Percentiles rank a stretch among this genome's conserved stretches.
These are phyloP conservation scores for Phytophthora pluvialis DNA, from an alignment of 352 stramenopile species.

Conservation along the genomic window DNA sequence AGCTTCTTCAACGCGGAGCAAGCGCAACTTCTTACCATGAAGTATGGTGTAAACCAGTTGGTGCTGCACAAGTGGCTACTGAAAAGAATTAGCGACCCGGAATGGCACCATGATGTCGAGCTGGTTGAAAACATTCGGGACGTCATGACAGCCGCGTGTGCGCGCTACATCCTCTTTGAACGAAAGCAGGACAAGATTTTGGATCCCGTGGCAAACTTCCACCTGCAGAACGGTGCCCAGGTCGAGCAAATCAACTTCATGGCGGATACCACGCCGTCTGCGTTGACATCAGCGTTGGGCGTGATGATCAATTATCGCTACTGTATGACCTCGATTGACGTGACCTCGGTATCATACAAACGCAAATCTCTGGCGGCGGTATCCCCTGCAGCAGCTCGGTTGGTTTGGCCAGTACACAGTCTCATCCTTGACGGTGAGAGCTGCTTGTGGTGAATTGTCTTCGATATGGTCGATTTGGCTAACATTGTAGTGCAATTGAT, in stretches of 20 bases:
- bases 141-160: conserved; percentile 64
- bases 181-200: conserved; percentile 79
- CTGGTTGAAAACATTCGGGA: conserved; percentile 59
- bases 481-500: conserved; percentile 1
- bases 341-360: conserved; percentile 85
- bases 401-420: conserved; percentile 60
- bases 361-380: conserved; percentile 68
- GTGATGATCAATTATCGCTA: conserved; percentile 93
- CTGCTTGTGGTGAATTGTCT: neutral
- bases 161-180: conserved; percentile 84
- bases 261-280: conserved; percentile 61
- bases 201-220: conserved; percentile 86
- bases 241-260: conserved; percentile 89
- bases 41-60: conserved; percentile 64
- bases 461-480: neutral
- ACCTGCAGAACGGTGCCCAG: conserved; percentile 85
- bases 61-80: conserved; percentile 76
- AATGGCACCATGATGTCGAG: conserved; percentile 58
- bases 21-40: conserved; percentile 53
- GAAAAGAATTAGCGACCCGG: conserved; percentile 50
- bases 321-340: conserved; percentile 80
- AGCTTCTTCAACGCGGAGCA: conserved; percentile 63
- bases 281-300: conserved; percentile 52
- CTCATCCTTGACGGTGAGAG: conserved; percentile 72
- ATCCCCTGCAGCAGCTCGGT: conserved; percentile 57